These are phyloP conservation scores for Rhizopogon vesiculosus DNA, from an alignment of 768 basidiomycete genomes.

Conservation along the genomic window DNA sequence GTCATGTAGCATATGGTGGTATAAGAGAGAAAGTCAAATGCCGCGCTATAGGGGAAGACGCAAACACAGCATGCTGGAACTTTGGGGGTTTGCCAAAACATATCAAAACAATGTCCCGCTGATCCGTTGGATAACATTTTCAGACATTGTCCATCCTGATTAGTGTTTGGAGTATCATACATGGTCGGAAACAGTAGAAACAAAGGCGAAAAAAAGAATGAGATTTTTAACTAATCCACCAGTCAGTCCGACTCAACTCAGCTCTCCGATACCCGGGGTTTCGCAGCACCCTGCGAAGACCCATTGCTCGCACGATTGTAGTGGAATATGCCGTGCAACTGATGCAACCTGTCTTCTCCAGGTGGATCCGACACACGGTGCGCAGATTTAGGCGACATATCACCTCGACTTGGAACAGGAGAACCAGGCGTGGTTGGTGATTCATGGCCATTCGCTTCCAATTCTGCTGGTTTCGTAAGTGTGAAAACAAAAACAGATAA, in stretches of 20 bases:
- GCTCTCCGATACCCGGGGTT: conserved; percentile 7
- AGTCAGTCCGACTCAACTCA: conserved; percentile 10
- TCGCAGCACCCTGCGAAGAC: conserved; percentile 26
- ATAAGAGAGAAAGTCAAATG: background rate
- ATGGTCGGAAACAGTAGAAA: conserved; percentile 6
- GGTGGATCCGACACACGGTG: conserved; percentile 27
- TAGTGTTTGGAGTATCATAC: conserved; percentile 19
- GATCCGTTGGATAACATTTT: background rate
- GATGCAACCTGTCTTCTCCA: conserved; percentile 63
- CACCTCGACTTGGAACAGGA: conserved; percentile 25
- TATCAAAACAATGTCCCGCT: background rate
- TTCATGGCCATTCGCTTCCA: conserved; percentile 53
- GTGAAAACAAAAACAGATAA: background rate
- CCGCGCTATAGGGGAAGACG: background rate
- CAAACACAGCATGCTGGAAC: background rate
- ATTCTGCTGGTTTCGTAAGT: conserved; percentile 35
- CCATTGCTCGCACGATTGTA: conserved; percentile 63
- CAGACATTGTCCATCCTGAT: conserved; percentile 22
- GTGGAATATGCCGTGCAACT: conserved; percentile 78
- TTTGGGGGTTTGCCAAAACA: background rate
- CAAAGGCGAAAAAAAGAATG: conserved; percentile 1
- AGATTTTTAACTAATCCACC: conserved; percentile 21
- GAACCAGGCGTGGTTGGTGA: conserved; percentile 23
- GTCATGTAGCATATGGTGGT: conserved; percentile 4
- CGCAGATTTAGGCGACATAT: conserved; percentile 31